Evolutionary conservation across 2,329 filamentous ascomycete genomes (phyloP), one percentile per base, ranked within the genome.

Genomic region (Aquanectria penicillioides): DNA sequence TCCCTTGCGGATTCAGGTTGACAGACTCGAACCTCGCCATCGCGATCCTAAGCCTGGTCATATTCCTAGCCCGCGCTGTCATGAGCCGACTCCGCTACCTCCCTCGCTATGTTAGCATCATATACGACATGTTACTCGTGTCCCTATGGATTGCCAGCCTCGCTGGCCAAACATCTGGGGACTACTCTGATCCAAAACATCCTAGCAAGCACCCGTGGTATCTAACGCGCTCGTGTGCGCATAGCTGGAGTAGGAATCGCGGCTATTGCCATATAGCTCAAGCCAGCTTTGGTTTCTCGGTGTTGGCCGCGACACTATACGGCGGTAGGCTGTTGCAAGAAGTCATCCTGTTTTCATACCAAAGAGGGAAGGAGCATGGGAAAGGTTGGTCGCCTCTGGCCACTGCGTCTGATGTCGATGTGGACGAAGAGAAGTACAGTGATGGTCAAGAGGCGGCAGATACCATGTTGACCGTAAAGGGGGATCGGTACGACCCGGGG

Each of bases 71-170:
- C 15, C 71, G 72, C 17, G 44, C 63, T 15, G 41, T 61, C 34
- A 68, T 73, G 51, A 43, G 59, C 3, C 56, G 59, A 13, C 52
- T 72, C 41, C 48, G 46, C 9, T 71, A 69, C 58, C 56, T 72
- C 3, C 64, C 69, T 0, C 61, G 61, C 22, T 69, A 57, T 47
- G 59, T 66, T 7, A 67, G 65, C 36, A 36, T 69, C 3, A 23
- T 70, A 2, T 75, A 75, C 63, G 74, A 75, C 33, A 8, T 61
- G 12, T 51, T 72, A 1, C 66, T 77, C 28, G 47, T 62, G 2
- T 18, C 29, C 2, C 59, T 75, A 0, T 76, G 74, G 74, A 41
- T 49, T 10, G 36, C 66, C 12, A 71, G 66, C 23, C 44, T 71
- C 13, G 25, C 52, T 0, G 57, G 65, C 6, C 69, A 71, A 46